These are phyloP conservation scores for Chaetomium fimeti DNA, from an alignment of 495 filamentous ascomycete species.

Conservation along the genomic window DNA sequence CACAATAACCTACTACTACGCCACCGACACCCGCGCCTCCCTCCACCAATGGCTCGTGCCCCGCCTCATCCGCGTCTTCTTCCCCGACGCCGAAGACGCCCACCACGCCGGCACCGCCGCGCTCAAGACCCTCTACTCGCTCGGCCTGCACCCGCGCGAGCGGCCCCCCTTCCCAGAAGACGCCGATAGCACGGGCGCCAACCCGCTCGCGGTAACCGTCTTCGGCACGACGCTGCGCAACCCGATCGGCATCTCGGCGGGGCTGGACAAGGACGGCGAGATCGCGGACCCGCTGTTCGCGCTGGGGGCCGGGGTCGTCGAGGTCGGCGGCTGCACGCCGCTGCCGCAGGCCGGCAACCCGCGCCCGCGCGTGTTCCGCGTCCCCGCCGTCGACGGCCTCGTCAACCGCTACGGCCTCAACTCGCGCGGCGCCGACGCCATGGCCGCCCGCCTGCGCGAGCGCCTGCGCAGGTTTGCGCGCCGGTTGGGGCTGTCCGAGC, in stretches of 20 bases:
- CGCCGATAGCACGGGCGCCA: conserved; percentile 22
- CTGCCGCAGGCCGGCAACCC: conserved; percentile 82
- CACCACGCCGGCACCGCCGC: conserved; percentile 71
- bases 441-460: conserved; percentile 75
- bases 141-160: conserved; percentile 74
- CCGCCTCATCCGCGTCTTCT: conserved; percentile 67
- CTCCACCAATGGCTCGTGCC: conserved; percentile 79
- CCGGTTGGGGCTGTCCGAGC: conserved; percentile 64
- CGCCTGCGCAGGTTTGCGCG: conserved; percentile 75
- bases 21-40: conserved; percentile 86
- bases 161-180: conserved; percentile 40
- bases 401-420: conserved; percentile 97
- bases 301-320: conserved; percentile 77
- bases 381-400: conserved; percentile 76
- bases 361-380: conserved; percentile 80
- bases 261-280: conserved; percentile 90
- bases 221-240: conserved; percentile 78
- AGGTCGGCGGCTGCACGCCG: conserved; percentile 88
- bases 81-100: conserved; percentile 84
- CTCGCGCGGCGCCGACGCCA: conserved; percentile 80
- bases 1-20: conserved; percentile 63
- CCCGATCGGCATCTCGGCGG: conserved; percentile 87
- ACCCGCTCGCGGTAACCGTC: conserved; percentile 53
- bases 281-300: conserved; percentile 79
- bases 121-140: conserved; percentile 65